Evolutionary conservation across 2,329 filamentous ascomycete genomes (phyloP), one percentile per base, ranked within the genome.

Genomic region (Talaromyces sp.): DNA sequence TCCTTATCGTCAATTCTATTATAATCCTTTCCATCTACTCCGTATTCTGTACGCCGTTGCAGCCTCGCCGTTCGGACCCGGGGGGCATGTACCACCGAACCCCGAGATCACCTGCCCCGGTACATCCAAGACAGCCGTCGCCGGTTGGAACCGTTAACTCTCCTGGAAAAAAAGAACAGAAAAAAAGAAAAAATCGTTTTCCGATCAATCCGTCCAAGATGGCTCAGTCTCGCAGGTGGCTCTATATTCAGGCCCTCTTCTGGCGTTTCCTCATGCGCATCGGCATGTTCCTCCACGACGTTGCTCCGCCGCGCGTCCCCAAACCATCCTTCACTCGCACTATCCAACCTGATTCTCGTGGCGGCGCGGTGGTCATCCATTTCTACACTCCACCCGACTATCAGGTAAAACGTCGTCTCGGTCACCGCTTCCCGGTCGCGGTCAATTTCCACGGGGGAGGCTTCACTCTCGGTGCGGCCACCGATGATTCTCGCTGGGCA

Each of bases 211-310:
- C 14, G 32, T 22, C 37, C 27, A 22, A n/a, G 6, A 43, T 47
- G 39, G 47, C 37, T 33, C 20, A 30, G 24, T 44, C 78, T 4
- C 80, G 86, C 72, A 83, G 81, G 77, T 80, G 84, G 64, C 79
- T 90, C 10, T 80, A 81, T 50, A 61, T 86, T 47, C 82, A 88
- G 67, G 87, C 87, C 42, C 73, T 79, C 24, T 81, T 86, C 67
- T 89, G 86, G 86, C 81, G 88, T 47, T 78, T 81, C 51, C 76
- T 89, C 37, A 88, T 89, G 82, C 78, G 78, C 52, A 79, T 89
- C 51, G 87, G 86, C 65, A 89, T 89, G 86, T 76, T 81, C 54
- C 74, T 90, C 35, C 87, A 90, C 67, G 81, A 80, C 49, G 72
- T 86, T 54, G 82, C 86, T 1, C 73, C 79, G 37, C 85, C 86